Evolutionary conservation across 208 protist species (phyloP), one percentile per base, ranked within the genome.

Genomic region (Wallacemonas sp.): DNA sequence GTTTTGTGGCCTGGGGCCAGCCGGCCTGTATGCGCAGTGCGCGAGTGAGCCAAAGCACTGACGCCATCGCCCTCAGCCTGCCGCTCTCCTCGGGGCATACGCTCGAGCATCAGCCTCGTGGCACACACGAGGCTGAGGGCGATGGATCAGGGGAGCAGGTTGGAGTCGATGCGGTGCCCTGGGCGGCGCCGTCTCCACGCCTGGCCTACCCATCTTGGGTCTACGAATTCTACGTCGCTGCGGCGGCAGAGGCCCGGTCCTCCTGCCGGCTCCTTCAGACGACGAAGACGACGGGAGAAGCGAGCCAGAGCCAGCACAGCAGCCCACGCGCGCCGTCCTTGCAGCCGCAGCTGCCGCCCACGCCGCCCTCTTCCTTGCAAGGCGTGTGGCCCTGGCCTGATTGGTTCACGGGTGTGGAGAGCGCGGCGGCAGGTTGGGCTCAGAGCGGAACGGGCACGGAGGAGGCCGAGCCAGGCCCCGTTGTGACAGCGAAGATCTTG

Each of bases 1-100:
- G 69, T 9, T 68, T 86, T 8, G 59, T 82, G 49, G 31, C 68
- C 8, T 90, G 77, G 66, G 77, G 84, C 15, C 47, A 33, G 36
- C 39, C 59, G 17, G 15, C 8, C 1, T 33, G 64, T 15, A 5
- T 24, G 17, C 15, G 36, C 36, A 14, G 36, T 17, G 36, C 36
- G 36, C 36, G 14, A 6, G 36, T 41, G 36, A 6, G 36, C n/a
- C n/a, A n/a, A n/a, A n/a, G n/a, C n/a, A n/a, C n/a, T n/a, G n/a
- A n/a, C n/a, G n/a, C n/a, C n/a, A n/a, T n/a, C n/a, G n/a, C n/a
- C n/a, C n/a, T n/a, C n/a, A n/a, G n/a, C n/a, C n/a, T n/a, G n/a
- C n/a, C n/a, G n/a, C n/a, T n/a, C n/a, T n/a, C n/a, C n/a, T n/a
- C n/a, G n/a, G n/a, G n/a, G n/a, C n/a, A n/a, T n/a, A n/a, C n/a